Evolutionary conservation across 169 alveolate genomes (phyloP).

Genomic region (Plasmodium blacklocki): DNA sequence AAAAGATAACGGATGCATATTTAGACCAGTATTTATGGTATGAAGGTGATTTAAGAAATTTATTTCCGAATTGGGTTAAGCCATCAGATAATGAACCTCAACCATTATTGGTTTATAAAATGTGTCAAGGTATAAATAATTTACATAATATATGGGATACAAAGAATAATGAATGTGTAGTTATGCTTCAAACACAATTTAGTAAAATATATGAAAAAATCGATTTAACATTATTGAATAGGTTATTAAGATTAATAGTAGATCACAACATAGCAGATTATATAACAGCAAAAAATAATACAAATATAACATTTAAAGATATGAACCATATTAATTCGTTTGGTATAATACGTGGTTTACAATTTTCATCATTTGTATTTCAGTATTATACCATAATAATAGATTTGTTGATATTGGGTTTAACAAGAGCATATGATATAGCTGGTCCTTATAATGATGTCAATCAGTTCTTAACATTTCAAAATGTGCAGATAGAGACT

Average conservation of each 20-base stretch:
- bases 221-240: constrained; percentile 97
- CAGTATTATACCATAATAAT: constrained; percentile 94
- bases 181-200: constrained; percentile 93
- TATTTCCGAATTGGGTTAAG: constrained; percentile 99
- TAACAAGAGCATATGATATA: constrained; percentile 98
- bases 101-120: constrained; percentile 98
- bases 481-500: constrained; percentile 95
- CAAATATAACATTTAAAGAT: constrained; percentile 97
- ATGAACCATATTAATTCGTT: constrained; percentile 99
- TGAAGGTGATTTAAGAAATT: constrained; percentile 98
- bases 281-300: constrained; percentile 99
- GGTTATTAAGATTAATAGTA: constrained; percentile 97
- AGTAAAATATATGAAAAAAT: constrained; percentile 96
- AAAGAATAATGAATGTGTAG: constrained; percentile 95
- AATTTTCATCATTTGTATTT: constrained; percentile 98
- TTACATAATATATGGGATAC: constrained; percentile 98
- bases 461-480: constrained; percentile 95
- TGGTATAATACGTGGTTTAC: constrained; percentile 99
- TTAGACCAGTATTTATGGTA: constrained; percentile 99
- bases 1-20: constrained; percentile 99
- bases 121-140: constrained; percentile 99
- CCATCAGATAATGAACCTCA: constrained; percentile 99
- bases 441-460: constrained; percentile 98
- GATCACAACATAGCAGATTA: constrained; percentile 99
- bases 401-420: constrained; percentile 97